Evolutionary conservation across 2,329 filamentous ascomycete species (phyloP).

Genomic region (Ophiocordyceps camponoti-saundersi): DNA sequence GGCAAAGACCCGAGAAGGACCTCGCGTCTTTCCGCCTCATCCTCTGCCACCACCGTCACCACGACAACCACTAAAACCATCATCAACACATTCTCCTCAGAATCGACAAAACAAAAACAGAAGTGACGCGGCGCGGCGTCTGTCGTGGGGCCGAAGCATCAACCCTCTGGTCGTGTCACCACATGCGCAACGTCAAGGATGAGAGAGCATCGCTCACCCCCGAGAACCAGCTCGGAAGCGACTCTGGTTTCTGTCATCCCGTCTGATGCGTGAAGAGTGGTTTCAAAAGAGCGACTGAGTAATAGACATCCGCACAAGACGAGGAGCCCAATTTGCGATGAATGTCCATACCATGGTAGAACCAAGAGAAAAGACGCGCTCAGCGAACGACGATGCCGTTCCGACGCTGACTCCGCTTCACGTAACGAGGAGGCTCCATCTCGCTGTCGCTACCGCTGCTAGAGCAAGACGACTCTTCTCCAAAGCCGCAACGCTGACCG

Average conservation of each 20-base stretch:
- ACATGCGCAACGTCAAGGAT: conserved; percentile 6
- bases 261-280: neutral
- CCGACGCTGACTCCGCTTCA: conserved; percentile 38
- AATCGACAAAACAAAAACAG: conserved; percentile 12
- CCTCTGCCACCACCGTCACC: too few relatives aligned
- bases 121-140: conserved; percentile 6
- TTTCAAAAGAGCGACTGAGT: neutral
- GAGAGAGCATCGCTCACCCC: conserved; percentile 4
- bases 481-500: conserved; percentile 72
- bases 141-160: conserved; percentile 34
- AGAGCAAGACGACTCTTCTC: conserved; percentile 54
- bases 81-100: conserved; percentile 1
- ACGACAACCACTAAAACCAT: too few relatives aligned
- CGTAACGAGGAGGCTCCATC: conserved; percentile 23
- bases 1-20: too few relatives aligned
- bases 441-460: conserved; percentile 46
- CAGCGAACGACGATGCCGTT: conserved; percentile 43
- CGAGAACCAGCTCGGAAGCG: conserved; percentile 27
- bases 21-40: too few relatives aligned
- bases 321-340: too few relatives aligned
- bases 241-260: neutral
- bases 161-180: conserved; percentile 24
- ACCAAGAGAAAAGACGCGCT: conserved; percentile 3
- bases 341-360: neutral
- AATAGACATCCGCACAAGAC: neutral